Percentiles rank a stretch among this genome's conserved stretches.
Conservation (phyloP, 768 basidiomycete species). For the Hygrocybe punicea region DNA sequence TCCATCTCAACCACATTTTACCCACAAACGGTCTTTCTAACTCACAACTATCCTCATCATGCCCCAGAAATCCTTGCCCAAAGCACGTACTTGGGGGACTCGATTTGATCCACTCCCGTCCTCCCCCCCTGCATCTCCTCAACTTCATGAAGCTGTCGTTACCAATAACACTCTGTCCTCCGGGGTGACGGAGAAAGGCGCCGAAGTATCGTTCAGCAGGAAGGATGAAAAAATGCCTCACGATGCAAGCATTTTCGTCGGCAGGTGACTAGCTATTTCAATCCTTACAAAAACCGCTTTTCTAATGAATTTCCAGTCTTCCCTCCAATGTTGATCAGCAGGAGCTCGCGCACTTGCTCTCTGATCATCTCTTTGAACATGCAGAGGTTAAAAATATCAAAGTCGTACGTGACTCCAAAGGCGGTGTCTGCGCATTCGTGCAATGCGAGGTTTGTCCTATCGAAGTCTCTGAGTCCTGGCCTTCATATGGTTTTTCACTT, state of each 20-base stretch:
- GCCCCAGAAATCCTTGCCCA: constrained; percentile 42
- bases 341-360: constrained; percentile 59
- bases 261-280: constrained; percentile 50
- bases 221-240: constrained; percentile 55
- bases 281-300: background rate
- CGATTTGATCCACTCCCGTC: constrained; percentile 64
- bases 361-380: constrained; percentile 64
- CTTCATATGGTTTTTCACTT: constrained; percentile 10
- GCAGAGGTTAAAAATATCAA: constrained; percentile 63
- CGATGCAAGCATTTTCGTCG: constrained; percentile 81
- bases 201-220: constrained; percentile 24
- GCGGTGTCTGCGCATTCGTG: constrained; percentile 79
- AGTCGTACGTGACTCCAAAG: constrained; percentile 71
- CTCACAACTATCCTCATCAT: constrained; percentile 34
- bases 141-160: constrained; percentile 17
- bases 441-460: constrained; percentile 66
- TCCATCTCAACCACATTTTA: constrained; percentile 15
- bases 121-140: constrained; percentile 45
- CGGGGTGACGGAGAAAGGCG: constrained; percentile 20
- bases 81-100: constrained; percentile 61
- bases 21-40: constrained; percentile 18
- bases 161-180: constrained; percentile 11
- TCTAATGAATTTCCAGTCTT: constrained; percentile 44
- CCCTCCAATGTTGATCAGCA: constrained; percentile 63
- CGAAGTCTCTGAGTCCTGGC: constrained; percentile 1